Conservation (phyloP, 140 eudicot genomes). For the Ambrosia hybrid region DNA sequence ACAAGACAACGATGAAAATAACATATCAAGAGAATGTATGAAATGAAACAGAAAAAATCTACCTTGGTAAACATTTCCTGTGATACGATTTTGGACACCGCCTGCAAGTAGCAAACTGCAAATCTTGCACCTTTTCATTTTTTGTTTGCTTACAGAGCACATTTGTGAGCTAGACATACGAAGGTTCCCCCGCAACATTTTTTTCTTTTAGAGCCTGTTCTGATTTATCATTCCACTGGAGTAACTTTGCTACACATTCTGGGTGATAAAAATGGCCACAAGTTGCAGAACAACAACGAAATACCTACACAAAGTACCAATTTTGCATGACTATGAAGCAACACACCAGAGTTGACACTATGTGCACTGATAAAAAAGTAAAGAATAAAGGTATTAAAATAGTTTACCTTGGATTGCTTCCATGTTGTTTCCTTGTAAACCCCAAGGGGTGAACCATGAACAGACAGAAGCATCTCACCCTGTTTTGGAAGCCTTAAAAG, state of each 20-base stretch:
- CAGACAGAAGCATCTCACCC: no score
- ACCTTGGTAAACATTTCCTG: conserved; percentile 84
- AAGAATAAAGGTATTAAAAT: no score
- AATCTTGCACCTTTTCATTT: conserved; percentile 40
- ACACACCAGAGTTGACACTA: no score
- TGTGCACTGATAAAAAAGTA: no score
- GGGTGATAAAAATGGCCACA: conserved; percentile 96
- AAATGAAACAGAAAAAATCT: conserved; percentile 1
- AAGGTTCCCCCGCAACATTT: conserved; percentile 68
- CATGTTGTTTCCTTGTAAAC: no score
- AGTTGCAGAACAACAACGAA: conserved; percentile 74
- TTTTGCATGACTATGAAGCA: not conserved
- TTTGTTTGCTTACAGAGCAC: conserved; percentile 65
- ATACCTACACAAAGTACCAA: conserved; percentile 52
- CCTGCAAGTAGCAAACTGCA: conserved; percentile 86
- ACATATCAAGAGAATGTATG: not conserved
- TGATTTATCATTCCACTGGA: conserved; percentile 37
- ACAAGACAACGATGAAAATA: not conserved
- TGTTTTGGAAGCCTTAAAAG: no score
- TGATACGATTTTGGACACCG: conserved; percentile 95
- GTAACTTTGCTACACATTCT: conserved; percentile 68
- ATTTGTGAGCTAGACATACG: conserved; percentile 75
- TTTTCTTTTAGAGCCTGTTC: conserved; percentile 44
- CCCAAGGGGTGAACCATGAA: no score
- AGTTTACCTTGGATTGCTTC: no score